phyloP scores from a whole-genome alignment of 2,329 filamentous ascomycete genomes.

The Verticillium tricorpus region DNA sequence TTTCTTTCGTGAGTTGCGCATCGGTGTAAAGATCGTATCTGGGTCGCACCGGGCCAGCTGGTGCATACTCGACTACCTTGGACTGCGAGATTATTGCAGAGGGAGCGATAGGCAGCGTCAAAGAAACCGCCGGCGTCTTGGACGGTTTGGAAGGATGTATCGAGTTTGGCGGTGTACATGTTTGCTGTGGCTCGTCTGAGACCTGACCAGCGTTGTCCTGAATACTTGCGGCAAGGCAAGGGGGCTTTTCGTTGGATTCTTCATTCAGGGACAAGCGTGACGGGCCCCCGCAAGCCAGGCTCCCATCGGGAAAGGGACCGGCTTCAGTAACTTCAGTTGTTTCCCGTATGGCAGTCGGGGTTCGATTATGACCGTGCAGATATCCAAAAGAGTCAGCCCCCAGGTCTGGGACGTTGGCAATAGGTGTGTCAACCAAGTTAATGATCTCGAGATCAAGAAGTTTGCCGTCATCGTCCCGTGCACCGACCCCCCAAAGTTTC shows the following conservation, averaged over 20 bases:
- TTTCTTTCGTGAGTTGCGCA: conserved; percentile 54
- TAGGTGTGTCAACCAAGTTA: conserved; percentile 48
- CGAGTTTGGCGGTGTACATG: background rate
- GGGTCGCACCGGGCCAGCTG: conserved; percentile 29
- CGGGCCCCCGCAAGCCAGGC: background rate
- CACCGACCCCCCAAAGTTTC: conserved; percentile 66
- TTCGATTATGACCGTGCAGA: background rate
- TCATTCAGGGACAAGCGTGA: background rate
- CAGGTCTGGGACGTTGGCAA: conserved; percentile 14
- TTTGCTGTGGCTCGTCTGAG: background rate
- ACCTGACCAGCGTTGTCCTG: background rate
- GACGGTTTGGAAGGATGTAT: background rate
- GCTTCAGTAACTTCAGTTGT: background rate
- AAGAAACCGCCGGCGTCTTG: background rate
- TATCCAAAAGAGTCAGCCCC: conserved; percentile 37
- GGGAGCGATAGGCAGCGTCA: background rate
- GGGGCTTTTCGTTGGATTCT: background rate
- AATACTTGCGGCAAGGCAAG: background rate
- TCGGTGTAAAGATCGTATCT: conserved; percentile 60
- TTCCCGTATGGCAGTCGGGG: background rate
- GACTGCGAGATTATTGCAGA: background rate
- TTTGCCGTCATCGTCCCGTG: conserved; percentile 61
- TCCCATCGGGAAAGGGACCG: background rate
- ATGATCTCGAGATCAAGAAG: conserved; percentile 60
- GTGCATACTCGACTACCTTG: background rate